These are phyloP conservation scores for Anthracocystis panici-leucophaei DNA, from an alignment of 1,284 basidiomycete species.

Conservation along the genomic window DNA sequence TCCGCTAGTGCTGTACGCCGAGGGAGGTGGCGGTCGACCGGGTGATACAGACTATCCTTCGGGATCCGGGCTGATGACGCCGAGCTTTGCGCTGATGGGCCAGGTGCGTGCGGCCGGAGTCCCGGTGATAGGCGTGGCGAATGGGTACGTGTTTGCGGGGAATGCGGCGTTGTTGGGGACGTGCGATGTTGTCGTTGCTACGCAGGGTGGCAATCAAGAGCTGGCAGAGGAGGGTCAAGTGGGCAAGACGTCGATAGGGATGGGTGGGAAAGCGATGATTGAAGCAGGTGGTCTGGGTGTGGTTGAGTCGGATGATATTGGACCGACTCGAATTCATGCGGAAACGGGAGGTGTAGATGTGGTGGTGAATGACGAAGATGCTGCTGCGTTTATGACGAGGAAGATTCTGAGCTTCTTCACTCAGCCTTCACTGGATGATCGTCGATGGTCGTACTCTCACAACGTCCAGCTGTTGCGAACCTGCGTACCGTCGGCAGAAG, in stretches of 20 bases:
- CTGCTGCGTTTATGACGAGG: slow-evolving; percentile 28
- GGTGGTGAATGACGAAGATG: slow-evolving; percentile 39
- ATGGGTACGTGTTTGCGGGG: slow-evolving; percentile 57
- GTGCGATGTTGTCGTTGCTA: slow-evolving; percentile 54
- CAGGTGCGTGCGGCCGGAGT: slow-evolving; percentile 40
- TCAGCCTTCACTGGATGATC: slow-evolving; percentile 13
- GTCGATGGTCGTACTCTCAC: slow-evolving; percentile 25
- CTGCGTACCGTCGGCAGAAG: slow-evolving; percentile 28
- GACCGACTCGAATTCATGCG: slow-evolving; percentile 32
- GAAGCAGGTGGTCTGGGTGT: slow-evolving; percentile 54
- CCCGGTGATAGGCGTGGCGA: slow-evolving; percentile 49
- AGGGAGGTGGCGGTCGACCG: slow-evolving; percentile 57
- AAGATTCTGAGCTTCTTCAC: slow-evolving; percentile 42
- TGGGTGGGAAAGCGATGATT: slow-evolving; percentile 59
- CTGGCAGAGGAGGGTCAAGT: slow-evolving; percentile 9
- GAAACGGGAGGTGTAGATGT: slow-evolving; percentile 51
- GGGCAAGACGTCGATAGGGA: slow-evolving; percentile 44
- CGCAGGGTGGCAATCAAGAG: slow-evolving; percentile 16
- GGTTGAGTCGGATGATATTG: slow-evolving; percentile 48
- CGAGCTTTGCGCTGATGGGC: slow-evolving; percentile 53
- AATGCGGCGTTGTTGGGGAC: slow-evolving; percentile 56
- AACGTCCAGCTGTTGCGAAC: slow-evolving; percentile 35
- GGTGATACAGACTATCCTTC: slow-evolving; percentile 44
- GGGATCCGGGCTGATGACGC: slow-evolving; percentile 40
- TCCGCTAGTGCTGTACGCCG: slow-evolving; percentile 55